Conservation (phyloP, 1,284 basidiomycete genomes). For the Veloboletus limbatus region DNA sequence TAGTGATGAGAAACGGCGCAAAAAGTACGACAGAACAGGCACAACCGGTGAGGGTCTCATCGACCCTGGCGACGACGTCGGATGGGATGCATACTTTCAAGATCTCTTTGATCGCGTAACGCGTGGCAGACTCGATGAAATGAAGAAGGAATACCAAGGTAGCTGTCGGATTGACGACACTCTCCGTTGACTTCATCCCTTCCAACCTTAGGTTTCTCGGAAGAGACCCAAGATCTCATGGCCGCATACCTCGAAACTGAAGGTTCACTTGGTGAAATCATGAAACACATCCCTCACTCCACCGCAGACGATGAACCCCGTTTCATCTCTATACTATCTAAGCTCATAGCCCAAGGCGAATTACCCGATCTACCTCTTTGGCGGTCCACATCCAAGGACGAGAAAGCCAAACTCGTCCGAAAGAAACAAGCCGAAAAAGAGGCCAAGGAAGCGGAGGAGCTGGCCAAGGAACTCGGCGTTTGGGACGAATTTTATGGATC, state of each 20-base stretch:
- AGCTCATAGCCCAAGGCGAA: constrained; percentile 61
- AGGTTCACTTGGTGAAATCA: constrained; percentile 76
- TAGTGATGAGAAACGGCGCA: constrained; percentile 70
- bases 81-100: constrained; percentile 93
- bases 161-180: constrained; percentile 10
- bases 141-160: constrained; percentile 91
- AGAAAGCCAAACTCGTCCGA: constrained; percentile 71
- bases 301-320: constrained; percentile 80
- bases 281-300: constrained; percentile 83
- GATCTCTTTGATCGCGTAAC: constrained; percentile 86
- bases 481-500: constrained; percentile 94
- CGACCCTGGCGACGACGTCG: constrained; percentile 67
- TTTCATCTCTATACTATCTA: constrained; percentile 69
- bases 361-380: constrained; percentile 63
- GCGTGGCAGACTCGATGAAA: constrained; percentile 79
- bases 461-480: constrained; percentile 86
- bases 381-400: constrained; percentile 70
- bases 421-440: constrained; percentile 76
- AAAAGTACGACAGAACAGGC: constrained; percentile 81
- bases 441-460: constrained; percentile 79
- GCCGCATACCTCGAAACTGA: constrained; percentile 64
- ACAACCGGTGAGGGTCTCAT: constrained; percentile 76
- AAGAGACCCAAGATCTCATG: constrained; percentile 79
- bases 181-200: constrained; percentile 4
- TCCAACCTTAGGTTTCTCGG: constrained; percentile 63